These are phyloP conservation scores for Trametes cingulata DNA, from an alignment of 768 basidiomycete genomes.

Conservation along the genomic window DNA sequence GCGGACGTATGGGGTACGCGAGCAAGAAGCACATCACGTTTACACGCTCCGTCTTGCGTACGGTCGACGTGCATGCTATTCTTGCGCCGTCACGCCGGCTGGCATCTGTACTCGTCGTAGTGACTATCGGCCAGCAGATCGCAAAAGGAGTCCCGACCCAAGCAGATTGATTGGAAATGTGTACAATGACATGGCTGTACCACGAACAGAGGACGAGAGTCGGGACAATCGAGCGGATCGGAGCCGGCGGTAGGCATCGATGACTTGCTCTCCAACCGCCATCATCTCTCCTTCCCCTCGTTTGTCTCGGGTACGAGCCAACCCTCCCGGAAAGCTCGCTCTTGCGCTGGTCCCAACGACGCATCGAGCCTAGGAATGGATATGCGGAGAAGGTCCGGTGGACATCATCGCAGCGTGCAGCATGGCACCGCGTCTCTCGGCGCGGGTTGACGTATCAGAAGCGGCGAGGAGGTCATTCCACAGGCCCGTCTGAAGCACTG, in stretches of 20 bases:
- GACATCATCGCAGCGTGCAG: conserved; percentile 2
- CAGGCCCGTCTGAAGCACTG: background rate
- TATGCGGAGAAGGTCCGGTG: background rate
- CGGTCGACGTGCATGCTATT: conserved; percentile 8
- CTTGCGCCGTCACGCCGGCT: conserved; percentile 4
- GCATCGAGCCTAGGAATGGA: conserved; percentile 7
- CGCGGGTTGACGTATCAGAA: conserved; percentile 17
- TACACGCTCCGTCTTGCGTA: background rate
- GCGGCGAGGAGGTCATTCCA: background rate
- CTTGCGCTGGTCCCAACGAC: background rate
- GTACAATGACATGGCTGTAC: background rate
- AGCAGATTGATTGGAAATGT: no score
- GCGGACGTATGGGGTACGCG: background rate
- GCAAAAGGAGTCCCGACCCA: no score
- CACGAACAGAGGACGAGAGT: background rate
- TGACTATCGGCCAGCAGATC: no score
- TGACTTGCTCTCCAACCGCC: conserved; percentile 4
- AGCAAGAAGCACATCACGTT: background rate
- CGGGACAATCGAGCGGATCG: conserved; percentile 7
- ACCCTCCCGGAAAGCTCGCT: background rate
- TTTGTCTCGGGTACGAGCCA: conserved; percentile 9
- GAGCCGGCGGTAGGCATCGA: conserved; percentile 3
- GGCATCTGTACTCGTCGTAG: background rate
- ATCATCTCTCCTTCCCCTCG: conserved; percentile 9
- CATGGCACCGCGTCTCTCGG: background rate